These are phyloP conservation scores for Penicillium sp. DNA, from an alignment of 2,329 filamentous ascomycete genomes.

Conservation along the genomic window DNA sequence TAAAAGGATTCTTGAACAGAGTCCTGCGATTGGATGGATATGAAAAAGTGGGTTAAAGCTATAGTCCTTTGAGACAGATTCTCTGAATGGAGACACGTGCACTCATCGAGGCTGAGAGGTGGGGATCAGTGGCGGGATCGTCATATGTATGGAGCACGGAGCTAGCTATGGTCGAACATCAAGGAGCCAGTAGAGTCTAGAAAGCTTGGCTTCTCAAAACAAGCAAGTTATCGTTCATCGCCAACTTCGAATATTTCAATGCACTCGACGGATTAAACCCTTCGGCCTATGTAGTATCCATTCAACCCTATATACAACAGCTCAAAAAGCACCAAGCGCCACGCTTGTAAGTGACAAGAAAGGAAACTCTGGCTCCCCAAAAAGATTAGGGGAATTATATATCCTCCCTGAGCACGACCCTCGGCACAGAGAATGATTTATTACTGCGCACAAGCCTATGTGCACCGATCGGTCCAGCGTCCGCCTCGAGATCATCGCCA, in stretches of 20 bases:
- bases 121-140: no score
- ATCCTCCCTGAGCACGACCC: conserved; percentile 2
- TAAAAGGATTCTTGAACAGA: not conserved
- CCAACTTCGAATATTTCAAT: not conserved
- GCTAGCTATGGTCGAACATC: no score
- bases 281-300: not conserved
- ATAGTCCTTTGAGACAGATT: conserved; percentile 12
- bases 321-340: not conserved
- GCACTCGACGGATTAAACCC: not conserved
- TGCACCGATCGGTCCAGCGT: not conserved
- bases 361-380: no score
- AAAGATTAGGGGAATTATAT: not conserved
- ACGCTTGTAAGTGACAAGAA: not conserved
- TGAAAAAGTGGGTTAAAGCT: not conserved
- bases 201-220: not conserved
- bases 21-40: not conserved
- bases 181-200: no score
- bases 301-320: not conserved
- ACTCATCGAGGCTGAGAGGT: no score
- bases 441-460: conserved; percentile 8
- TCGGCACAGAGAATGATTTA: conserved; percentile 11
- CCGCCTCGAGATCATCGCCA: conserved; percentile 10
- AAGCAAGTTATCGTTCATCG: not conserved
- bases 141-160: no score
- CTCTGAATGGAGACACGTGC: not conserved